phyloP scores from a whole-genome alignment of 2,329 filamentous ascomycete genomes.

The Fusarium lateritium region DNA sequence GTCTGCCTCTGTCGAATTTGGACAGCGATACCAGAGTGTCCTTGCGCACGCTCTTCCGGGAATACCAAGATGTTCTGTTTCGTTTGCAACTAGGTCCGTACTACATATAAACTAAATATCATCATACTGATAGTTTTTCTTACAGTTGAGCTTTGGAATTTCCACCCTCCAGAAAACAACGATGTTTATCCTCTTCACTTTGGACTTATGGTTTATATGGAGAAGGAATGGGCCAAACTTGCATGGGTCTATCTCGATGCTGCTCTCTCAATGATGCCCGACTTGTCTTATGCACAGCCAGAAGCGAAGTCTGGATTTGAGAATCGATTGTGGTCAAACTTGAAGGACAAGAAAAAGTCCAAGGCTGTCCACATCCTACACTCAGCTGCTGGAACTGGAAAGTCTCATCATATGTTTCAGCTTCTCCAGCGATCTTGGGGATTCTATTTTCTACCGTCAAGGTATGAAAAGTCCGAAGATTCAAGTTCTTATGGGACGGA shows the following conservation, averaged over 20 bases:
- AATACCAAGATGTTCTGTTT: neutral
- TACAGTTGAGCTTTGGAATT: neutral
- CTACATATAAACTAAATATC: neutral
- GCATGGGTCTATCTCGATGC: slow-evolving; percentile 7
- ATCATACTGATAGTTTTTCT: neutral
- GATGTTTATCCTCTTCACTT: neutral
- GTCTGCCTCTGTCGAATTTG: neutral
- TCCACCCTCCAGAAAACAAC: neutral
- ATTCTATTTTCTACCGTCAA: slow-evolving; percentile 2
- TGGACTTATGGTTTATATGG: slow-evolving; percentile 10
- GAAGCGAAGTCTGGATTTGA: neutral
- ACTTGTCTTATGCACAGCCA: neutral
- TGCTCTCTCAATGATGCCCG: neutral
- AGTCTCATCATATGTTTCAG: slow-evolving; percentile 1
- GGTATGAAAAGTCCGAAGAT: neutral
- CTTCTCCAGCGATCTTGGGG: neutral
- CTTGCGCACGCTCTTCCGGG: neutral
- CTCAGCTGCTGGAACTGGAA: slow-evolving; percentile 4
- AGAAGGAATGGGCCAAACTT: neutral
- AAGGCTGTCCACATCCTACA: neutral
- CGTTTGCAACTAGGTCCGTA: neutral
- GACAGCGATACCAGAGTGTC: neutral
- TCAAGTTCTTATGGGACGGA: neutral
- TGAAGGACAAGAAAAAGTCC: neutral
- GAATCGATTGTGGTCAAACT: neutral